These are phyloP conservation scores for Wallacemonas sp. DNA, from an alignment of 208 protist species.

Conservation along the genomic window DNA sequence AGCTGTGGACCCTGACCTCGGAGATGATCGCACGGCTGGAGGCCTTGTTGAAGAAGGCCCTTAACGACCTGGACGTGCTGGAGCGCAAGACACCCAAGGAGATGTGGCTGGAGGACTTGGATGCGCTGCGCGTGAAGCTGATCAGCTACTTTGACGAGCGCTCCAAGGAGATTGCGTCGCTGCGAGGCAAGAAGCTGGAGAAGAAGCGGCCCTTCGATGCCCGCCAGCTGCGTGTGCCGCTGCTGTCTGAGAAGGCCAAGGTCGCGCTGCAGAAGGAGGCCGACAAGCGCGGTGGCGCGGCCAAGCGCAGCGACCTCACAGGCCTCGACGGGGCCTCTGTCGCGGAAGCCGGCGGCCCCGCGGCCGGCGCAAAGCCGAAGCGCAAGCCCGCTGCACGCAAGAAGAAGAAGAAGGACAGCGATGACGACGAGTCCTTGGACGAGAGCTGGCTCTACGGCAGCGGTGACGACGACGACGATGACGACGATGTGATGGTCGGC, in stretches of 20 bases:
- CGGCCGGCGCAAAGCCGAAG: constrained; percentile 35
- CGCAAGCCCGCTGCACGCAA: constrained; percentile 32
- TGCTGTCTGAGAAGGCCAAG: constrained; percentile 87
- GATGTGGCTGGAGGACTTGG: constrained; percentile 90
- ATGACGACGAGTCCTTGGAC: constrained; percentile 42
- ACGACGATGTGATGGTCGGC: constrained; percentile 35
- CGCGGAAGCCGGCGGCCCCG: not conserved
- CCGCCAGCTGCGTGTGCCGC: constrained; percentile 72
- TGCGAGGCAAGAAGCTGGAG: constrained; percentile 86
- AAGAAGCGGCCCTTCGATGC: constrained; percentile 80
- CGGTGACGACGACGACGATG: constrained; percentile 27
- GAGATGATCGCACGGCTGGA: constrained; percentile 96
- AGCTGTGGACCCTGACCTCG: constrained; percentile 96
- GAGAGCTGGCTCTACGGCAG: constrained; percentile 41
- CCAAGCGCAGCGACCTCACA: constrained; percentile 1
- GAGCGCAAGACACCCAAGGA: constrained; percentile 75
- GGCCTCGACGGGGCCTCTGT: constrained; percentile 18
- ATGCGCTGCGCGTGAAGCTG: constrained; percentile 66
- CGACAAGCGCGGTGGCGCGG: constrained; percentile 43
- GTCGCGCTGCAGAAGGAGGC: constrained; percentile 64
- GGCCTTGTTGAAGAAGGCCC: constrained; percentile 78
- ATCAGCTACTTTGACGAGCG: constrained; percentile 64
- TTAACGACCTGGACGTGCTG: constrained; percentile 80
- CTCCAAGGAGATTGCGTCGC: constrained; percentile 62
- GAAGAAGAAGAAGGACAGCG: constrained; percentile 47